Conservation (phyloP, 2,329 filamentous ascomycete species). For the Bipolaris gigantea region DNA sequence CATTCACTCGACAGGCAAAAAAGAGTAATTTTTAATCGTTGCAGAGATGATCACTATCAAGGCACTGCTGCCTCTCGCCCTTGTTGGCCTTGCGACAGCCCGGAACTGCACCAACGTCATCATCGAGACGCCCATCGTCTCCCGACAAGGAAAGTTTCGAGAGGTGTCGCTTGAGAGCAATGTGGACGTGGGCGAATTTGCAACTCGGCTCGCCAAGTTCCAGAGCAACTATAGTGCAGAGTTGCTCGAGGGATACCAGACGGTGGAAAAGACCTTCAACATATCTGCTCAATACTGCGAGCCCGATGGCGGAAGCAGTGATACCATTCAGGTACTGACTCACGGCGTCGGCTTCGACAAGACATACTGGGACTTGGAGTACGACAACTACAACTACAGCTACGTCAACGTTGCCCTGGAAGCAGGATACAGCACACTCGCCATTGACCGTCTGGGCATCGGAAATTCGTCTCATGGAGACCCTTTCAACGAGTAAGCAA, state of each 20-base stretch:
- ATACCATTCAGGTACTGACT: constrained; percentile 52
- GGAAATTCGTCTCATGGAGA: constrained; percentile 62
- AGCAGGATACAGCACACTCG: constrained; percentile 61
- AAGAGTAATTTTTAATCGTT: not conserved
- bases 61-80: constrained; percentile 17
- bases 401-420: constrained; percentile 60
- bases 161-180: constrained; percentile 53
- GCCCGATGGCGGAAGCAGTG: constrained; percentile 49
- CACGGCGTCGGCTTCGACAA: constrained; percentile 61
- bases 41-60: constrained; percentile 15
- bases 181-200: constrained; percentile 61
- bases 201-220: constrained; percentile 29
- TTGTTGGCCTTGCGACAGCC: constrained; percentile 25
- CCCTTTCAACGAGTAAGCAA: constrained; percentile 54
- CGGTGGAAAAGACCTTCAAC: constrained; percentile 57
- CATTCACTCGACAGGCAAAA: not conserved
- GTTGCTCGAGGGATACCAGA: constrained; percentile 54
- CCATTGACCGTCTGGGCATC: constrained; percentile 65
- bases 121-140: constrained; percentile 58
- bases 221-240: constrained; percentile 51
- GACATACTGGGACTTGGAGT: constrained; percentile 63
- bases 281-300: constrained; percentile 65
- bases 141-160: constrained; percentile 59
- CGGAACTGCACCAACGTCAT: constrained; percentile 54
- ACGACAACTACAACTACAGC: constrained; percentile 63